phyloP scores from a whole-genome alignment of 164 flowering plant genomes.

The Magnolia sinica region DNA sequence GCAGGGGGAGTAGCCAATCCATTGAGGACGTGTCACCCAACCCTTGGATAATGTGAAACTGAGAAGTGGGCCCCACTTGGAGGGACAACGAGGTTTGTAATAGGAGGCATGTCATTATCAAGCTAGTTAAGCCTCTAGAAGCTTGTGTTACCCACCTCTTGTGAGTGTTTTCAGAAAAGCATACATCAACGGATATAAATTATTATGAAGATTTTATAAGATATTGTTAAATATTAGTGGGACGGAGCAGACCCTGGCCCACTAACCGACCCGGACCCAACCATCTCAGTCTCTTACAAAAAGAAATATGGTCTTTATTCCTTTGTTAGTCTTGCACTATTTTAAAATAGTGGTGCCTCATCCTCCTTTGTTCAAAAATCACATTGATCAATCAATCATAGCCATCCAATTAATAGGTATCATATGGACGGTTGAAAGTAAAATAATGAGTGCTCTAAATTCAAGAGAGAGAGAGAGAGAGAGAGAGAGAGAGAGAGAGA shows the following conservation, averaged over 20 bases:
- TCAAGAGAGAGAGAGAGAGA: too few species aligned
- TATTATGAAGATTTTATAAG: conserved; percentile 16
- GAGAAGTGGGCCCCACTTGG: background rate
- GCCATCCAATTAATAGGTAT: background rate
- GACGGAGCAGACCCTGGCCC: conserved; percentile 17
- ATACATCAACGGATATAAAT: background rate
- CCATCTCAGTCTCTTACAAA: conserved; percentile 5
- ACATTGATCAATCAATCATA: too few species aligned
- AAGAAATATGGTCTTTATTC: background rate
- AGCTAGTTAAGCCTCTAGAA: conserved; percentile 16
- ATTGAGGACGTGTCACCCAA: background rate
- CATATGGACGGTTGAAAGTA: background rate
- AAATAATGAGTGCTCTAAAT: background rate
- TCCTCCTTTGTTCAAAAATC: background rate
- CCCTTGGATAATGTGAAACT: background rate
- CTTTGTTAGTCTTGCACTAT: background rate
- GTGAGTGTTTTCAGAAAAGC: conserved; percentile 1
- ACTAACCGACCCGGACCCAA: conserved; percentile 24
- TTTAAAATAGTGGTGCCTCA: background rate
- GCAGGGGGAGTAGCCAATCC: too few species aligned
- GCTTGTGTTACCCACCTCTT: conserved; percentile 9
- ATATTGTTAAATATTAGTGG: conserved; percentile 11
- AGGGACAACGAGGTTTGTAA: conserved; percentile 14
- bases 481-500: too few species aligned
- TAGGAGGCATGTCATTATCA: conserved; percentile 25